These are phyloP conservation scores for Sugiyamaella floridensis DNA, from an alignment of 805 yeast genomes.

Conservation along the genomic window DNA sequence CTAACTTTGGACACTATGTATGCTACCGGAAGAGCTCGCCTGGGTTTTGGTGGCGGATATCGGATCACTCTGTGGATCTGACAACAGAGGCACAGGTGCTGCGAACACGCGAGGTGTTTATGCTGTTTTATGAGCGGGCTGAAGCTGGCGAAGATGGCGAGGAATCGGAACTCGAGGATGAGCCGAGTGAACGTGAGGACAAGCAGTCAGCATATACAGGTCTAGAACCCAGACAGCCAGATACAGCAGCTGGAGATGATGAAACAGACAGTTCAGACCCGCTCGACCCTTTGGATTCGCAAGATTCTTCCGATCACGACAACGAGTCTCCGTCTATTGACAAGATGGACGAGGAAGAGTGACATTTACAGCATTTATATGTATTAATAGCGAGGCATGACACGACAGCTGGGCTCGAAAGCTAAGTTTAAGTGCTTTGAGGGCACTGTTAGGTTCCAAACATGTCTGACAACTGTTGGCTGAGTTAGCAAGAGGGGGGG, in stretches of 20 bases:
- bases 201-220: conserved; percentile 2
- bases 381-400: too few species aligned
- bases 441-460: too few species aligned
- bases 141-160: conserved; percentile 3
- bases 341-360: too few species aligned
- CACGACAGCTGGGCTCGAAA: too few species aligned
- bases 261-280: too few species aligned
- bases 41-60: conserved; percentile 92
- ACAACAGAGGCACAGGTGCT: conserved; percentile 77
- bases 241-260: too few species aligned
- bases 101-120: conserved; percentile 78
- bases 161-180: conserved; percentile 5
- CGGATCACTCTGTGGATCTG: conserved; percentile 80
- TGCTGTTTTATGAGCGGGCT: conserved; percentile 73
- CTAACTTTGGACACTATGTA: conserved; percentile 95
- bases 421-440: too few species aligned
- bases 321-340: not conserved
- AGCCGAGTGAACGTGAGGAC: conserved; percentile 1
- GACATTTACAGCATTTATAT: too few species aligned
- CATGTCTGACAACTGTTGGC: too few species aligned
- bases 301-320: not conserved
- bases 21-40: conserved; percentile 67
- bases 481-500: too few species aligned
- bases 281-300: too few species aligned
- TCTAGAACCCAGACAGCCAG: not conserved